Evolutionary conservation across 2,329 filamentous ascomycete species (phyloP), one percentile per base, ranked within the genome.

Genomic region (Amesomyces nigricolor): DNA sequence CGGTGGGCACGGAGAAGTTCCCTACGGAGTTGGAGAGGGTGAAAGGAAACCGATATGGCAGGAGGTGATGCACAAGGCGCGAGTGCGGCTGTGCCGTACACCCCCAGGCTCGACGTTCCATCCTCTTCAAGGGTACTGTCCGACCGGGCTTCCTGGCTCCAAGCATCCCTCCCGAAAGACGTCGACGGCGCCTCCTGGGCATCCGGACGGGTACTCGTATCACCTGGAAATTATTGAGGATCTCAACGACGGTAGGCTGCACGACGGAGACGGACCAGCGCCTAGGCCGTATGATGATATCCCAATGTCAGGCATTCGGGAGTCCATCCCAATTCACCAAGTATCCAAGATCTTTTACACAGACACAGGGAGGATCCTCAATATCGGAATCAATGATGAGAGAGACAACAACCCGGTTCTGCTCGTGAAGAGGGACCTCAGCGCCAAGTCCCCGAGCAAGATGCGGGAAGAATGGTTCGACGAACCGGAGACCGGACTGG

Each of bases 261-360:
- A 81, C 52, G 76, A 78, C 8, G 69, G 73, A 0, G 67, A 72
- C 9, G 68, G 71, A 10, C 57, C 58, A 16, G 59, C 62, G 5
- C 53, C 60, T 6, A 59, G 57, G 4, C 68, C 71, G 1, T 78
- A 73, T 46, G 72, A 78, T 46, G 71, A 71, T 7, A 66, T 80
- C 5, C 35, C 61, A 0, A 67, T 64, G 9, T 73, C 75, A 14
- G 78, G 78, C 3, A 75, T 83, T 50, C 71, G 75, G 38, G 81
- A 83, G 58, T 72, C 70, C 0, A 73, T 83, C n/a, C 78, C 78
- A 0, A 71, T 81, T 4, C 69, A 74, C 35, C 75, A 83, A 64
- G 80, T 96, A 5, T 88, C 90, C 5, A 96, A 95, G 66, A 89
- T 96, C 32, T 95, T 96, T 71, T 96, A 96, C 65, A 90, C 91